A percentile compares a stretch with the other conserved stretches of the same genome.
Conservation (phyloP, 2,329 filamentous ascomycete genomes). For the Phyllosticta ampelicida region DNA sequence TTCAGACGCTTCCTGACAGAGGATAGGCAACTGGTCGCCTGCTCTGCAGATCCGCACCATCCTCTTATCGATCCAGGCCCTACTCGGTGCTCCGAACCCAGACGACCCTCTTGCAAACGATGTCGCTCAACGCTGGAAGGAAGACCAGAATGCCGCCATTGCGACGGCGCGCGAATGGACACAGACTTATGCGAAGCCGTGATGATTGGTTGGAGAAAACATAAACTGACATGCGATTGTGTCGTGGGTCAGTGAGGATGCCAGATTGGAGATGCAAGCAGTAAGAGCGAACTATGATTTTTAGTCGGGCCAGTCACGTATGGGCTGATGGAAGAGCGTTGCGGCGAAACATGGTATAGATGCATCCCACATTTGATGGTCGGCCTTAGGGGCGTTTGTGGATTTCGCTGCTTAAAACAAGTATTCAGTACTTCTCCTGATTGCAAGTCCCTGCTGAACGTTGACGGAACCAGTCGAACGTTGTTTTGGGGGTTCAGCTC, state of each 20-base stretch:
- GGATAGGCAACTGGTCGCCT: slow-evolving; percentile 90
- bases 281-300: background rate
- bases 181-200: slow-evolving; percentile 54
- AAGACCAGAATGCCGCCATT: slow-evolving; percentile 86
- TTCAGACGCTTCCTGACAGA: background rate
- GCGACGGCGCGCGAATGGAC: slow-evolving; percentile 91
- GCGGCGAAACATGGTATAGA: slow-evolving; percentile 5
- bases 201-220: background rate
- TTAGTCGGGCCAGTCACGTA: background rate
- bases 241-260: background rate
- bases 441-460: background rate
- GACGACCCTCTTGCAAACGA: slow-evolving; percentile 98
- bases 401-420: background rate
- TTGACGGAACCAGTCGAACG: background rate
- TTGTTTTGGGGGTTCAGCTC: background rate
- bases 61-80: slow-evolving; percentile 93
- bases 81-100: slow-evolving; percentile 91
- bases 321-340: slow-evolving; percentile 4
- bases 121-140: slow-evolving; percentile 96
- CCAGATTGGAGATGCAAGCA: background rate
- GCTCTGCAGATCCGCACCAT: slow-evolving; percentile 97
- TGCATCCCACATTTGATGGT: slow-evolving; percentile 4
- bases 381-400: slow-evolving; percentile 6
- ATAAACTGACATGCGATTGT: background rate
- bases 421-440: background rate